Evolutionary conservation across 768 basidiomycete species (phyloP).

Genomic region (Collybiopsis luxurians): DNA sequence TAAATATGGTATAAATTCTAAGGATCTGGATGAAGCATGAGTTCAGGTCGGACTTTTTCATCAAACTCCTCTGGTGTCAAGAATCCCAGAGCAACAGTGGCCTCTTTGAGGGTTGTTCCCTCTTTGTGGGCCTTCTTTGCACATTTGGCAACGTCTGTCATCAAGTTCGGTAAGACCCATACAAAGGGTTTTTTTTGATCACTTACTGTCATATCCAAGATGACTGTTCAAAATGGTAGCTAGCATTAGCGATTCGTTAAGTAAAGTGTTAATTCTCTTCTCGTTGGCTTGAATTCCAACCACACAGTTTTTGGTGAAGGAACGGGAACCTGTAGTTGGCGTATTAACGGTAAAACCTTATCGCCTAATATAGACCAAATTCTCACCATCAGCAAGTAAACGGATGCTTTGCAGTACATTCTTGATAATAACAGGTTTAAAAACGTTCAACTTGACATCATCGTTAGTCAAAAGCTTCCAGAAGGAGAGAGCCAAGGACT

Average conservation of each 20-base stretch:
- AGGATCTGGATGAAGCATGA: conserved; percentile 75
- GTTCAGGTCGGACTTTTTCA: conserved; percentile 85
- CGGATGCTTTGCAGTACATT: conserved; percentile 97
- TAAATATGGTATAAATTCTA: conserved; percentile 1
- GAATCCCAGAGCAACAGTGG: conserved; percentile 84
- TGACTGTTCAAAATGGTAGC: conserved; percentile 96
- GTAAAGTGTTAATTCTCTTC: conserved; percentile 80
- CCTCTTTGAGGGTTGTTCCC: conserved; percentile 94
- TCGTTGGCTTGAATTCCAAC: conserved; percentile 97
- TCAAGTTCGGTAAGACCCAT: conserved; percentile 7
- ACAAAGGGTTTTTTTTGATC: conserved; percentile 5
- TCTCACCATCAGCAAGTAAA: conserved; percentile 83
- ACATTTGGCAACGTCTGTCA: conserved; percentile 90
- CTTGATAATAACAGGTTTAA: conserved; percentile 99
- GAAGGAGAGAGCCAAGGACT: background rate
- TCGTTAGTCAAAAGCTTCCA: conserved; percentile 6
- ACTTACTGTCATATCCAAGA: conserved; percentile 95
- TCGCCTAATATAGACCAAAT: background rate
- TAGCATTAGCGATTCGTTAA: conserved; percentile 97
- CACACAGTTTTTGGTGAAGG: conserved; percentile 96
- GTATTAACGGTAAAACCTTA: background rate
- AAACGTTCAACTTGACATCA: conserved; percentile 80
- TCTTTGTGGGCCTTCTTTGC: conserved; percentile 99
- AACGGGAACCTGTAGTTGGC: conserved; percentile 61
- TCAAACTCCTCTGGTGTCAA: conserved; percentile 92